These are phyloP conservation scores for Nakazawaea wyomingensis DNA, from an alignment of 805 yeast species.

Conservation along the genomic window DNA sequence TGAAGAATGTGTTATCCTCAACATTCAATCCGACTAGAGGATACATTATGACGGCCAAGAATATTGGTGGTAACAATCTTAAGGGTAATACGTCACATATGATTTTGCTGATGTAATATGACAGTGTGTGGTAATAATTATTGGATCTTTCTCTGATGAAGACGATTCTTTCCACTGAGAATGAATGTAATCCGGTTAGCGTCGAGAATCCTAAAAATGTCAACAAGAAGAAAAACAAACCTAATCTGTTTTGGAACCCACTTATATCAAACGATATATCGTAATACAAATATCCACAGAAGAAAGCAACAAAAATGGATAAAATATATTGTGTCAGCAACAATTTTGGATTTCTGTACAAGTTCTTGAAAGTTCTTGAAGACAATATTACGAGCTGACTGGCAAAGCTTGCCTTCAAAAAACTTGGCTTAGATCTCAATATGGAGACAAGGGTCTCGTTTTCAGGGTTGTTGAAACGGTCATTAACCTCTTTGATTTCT, in stretches of 20 bases:
- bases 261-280: slow-evolving; percentile 82
- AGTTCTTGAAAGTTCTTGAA: slow-evolving; percentile 84
- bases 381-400: slow-evolving; percentile 72
- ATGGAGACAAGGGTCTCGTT: slow-evolving; percentile 20
- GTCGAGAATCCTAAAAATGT: slow-evolving; percentile 94
- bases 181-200: slow-evolving; percentile 84
- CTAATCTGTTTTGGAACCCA: slow-evolving; percentile 94
- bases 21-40: slow-evolving; percentile 87
- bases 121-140: slow-evolving; percentile 83
- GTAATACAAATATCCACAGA: slow-evolving; percentile 84
- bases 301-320: slow-evolving; percentile 69
- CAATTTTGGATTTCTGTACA: slow-evolving; percentile 89
- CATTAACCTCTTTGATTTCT: slow-evolving; percentile 28
- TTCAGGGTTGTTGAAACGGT: slow-evolving; percentile 11
- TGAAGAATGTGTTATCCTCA: slow-evolving; percentile 68
- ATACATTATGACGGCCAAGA: slow-evolving; percentile 74
- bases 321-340: slow-evolving; percentile 78
- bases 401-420: slow-evolving; percentile 50
- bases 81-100: slow-evolving; percentile 90
- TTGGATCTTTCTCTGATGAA: slow-evolving; percentile 92
- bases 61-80: slow-evolving; percentile 85
- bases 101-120: slow-evolving; percentile 82
- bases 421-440: slow-evolving; percentile 25
- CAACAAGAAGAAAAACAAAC: slow-evolving; percentile 84
- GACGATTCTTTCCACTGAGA: slow-evolving; percentile 81